A percentile compares a stretch with the other conserved stretches of the same genome.
Conservation (phyloP, 2,329 filamentous ascomycete genomes). For the Cladophialophora psammophila region DNA sequence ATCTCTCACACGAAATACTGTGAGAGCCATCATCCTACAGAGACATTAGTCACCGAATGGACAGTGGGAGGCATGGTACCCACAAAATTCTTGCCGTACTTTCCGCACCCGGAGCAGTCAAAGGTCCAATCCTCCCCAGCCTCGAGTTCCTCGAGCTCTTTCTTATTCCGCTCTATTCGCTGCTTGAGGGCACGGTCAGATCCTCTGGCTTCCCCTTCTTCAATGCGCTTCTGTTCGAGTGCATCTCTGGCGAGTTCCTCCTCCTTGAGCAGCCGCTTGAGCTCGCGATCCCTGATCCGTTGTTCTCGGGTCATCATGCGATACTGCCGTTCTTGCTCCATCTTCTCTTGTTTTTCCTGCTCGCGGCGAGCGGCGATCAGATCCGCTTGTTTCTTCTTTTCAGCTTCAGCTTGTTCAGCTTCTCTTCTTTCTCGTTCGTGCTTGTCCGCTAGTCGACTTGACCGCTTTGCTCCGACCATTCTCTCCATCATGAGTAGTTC, state of each 20-base stretch:
- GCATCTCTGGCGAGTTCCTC: conserved; percentile 82
- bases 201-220: conserved; percentile 65
- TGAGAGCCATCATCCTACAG: conserved; percentile 84
- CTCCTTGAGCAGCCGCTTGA: conserved; percentile 81
- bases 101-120: conserved; percentile 86
- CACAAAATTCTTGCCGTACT: conserved; percentile 80
- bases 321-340: conserved; percentile 77
- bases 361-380: conserved; percentile 68
- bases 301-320: conserved; percentile 85
- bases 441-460: conserved; percentile 84
- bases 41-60: conserved; percentile 39
- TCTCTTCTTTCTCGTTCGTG: conserved; percentile 78
- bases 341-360: conserved; percentile 66
- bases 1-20: conserved; percentile 91
- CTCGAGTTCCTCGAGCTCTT: conserved; percentile 75
- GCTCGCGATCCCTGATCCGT: conserved; percentile 83
- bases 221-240: conserved; percentile 71
- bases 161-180: conserved; percentile 80
- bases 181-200: conserved; percentile 83
- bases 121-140: conserved; percentile 90
- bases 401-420: conserved; percentile 73
- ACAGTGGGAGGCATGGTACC: conserved; percentile 38
- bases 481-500: conserved; percentile 84
- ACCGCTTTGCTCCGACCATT: conserved; percentile 91
- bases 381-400: conserved; percentile 70